phyloP scores from a whole-genome alignment of 257 asterid species.

The Solanum etuberosum region DNA sequence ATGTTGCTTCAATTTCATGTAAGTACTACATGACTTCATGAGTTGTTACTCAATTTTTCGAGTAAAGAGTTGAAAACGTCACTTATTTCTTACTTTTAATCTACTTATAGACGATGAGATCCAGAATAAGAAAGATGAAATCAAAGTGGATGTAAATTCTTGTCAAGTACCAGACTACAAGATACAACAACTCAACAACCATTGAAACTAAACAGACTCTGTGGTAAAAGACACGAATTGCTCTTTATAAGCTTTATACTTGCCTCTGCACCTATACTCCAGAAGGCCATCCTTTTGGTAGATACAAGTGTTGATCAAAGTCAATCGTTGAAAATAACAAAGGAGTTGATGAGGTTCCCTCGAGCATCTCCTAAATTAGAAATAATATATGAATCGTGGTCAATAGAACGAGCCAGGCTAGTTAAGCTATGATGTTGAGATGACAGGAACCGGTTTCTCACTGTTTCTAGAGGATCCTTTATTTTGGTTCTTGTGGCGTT shows the following conservation, averaged over 20 bases:
- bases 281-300: too few species aligned
- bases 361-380: too few species aligned
- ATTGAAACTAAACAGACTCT: background rate
- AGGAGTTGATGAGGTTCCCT: too few species aligned
- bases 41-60: background rate
- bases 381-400: background rate
- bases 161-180: background rate
- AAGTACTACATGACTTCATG: background rate
- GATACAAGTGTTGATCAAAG: too few species aligned
- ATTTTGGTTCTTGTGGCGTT: too few species aligned
- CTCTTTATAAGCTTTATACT: background rate
- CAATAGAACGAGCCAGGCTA: too few species aligned
- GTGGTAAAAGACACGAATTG: background rate
- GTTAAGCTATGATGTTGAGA: background rate
- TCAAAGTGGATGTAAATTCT: background rate
- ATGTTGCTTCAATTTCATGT: background rate
- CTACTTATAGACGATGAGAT: background rate
- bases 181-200: background rate
- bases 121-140: background rate
- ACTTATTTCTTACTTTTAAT: background rate
- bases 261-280: too few species aligned
- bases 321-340: too few species aligned
- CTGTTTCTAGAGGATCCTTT: too few species aligned
- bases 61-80: background rate
- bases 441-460: background rate